Evolutionary conservation across 805 yeast species (phyloP), one percentile per base, ranked within the genome.

Genomic region (Hanseniaspora vineae): DNA sequence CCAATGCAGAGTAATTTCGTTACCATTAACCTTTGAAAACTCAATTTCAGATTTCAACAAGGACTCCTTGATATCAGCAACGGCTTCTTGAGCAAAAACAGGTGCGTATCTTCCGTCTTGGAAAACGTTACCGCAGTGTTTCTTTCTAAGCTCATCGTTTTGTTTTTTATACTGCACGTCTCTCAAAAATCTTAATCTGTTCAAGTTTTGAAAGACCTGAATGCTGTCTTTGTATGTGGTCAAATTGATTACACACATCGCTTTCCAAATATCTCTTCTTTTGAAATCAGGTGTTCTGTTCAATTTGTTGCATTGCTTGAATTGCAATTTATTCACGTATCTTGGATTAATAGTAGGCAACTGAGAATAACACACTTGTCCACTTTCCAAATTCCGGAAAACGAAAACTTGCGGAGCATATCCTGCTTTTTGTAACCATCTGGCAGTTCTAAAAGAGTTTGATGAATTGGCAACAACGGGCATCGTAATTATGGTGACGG

Each of bases 331-430:
- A 50, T 79, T 76, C 51, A 85, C 78, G 62, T 83, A 83, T 40
- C 71, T 51, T 35, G 54, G 58, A 1, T 60, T 49, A 42, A 60
- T 71, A 50, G 70, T 72, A 39, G 96, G 92, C 12, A 84, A 75
- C 66, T 89, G 96, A 6, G 96, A 80, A 63, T 87, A 89, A 11
- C 86, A 65, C 17, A 88, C 94, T 69, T 89, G 96, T 5, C 96
- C 97, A 39, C 83, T 73, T 66, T 86, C 92, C 44, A 86, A 65
- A 69, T 89, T 88, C 61, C 92, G 77, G 70, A 84, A 90, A 42
- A 87, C 66, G 59, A 74, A 85, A 12, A 89, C 83, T 58, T 83
- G 89, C 10, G 97, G 96, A 2, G 86, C 94, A 62, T 77, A 76
- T 10, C 77, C 76, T 53, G 82, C 76, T 49, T 65, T 61, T 46